These are phyloP conservation scores for Colletotrichum trifolii DNA, from an alignment of 2,329 filamentous ascomycete genomes.

Conservation along the genomic window DNA sequence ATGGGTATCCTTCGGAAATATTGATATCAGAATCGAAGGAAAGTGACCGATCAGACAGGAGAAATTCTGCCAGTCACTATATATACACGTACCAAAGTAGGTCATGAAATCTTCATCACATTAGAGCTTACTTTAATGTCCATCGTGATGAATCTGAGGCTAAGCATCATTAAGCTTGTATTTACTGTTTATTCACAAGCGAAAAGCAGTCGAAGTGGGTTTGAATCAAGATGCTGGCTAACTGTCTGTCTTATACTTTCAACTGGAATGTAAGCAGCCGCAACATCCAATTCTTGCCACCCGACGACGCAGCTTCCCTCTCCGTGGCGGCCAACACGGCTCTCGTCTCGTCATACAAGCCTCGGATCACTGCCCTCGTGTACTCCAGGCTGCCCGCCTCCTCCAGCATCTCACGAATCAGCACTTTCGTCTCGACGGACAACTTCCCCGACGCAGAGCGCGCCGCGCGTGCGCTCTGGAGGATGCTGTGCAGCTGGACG, in stretches of 20 bases:
- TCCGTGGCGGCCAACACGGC: slow-evolving; percentile 1
- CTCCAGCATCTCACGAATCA: slow-evolving; percentile 8
- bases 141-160: too few species aligned
- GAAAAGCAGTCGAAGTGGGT: neutral
- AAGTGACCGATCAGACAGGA: too few species aligned
- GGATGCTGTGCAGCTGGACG: slow-evolving; percentile 15
- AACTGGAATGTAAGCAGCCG: slow-evolving; percentile 17
- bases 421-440: neutral
- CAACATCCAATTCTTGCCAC: slow-evolving; percentile 18
- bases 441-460: neutral
- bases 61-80: too few species aligned
- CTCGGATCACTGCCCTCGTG: slow-evolving; percentile 1
- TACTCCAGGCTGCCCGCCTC: slow-evolving; percentile 13
- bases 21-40: too few species aligned
- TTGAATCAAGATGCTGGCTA: neutral
- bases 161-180: neutral
- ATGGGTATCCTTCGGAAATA: too few species aligned
- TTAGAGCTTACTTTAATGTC: too few species aligned
- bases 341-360: slow-evolving; percentile 12
- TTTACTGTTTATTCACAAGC: neutral
- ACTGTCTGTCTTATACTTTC: slow-evolving; percentile 1
- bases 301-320: slow-evolving; percentile 7
- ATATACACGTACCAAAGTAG: too few species aligned
- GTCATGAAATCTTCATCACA: too few species aligned
- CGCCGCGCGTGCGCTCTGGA: slow-evolving; percentile 10